phyloP scores from a whole-genome alignment of 768 basidiomycete species.

The Termitomyces sp. region DNA sequence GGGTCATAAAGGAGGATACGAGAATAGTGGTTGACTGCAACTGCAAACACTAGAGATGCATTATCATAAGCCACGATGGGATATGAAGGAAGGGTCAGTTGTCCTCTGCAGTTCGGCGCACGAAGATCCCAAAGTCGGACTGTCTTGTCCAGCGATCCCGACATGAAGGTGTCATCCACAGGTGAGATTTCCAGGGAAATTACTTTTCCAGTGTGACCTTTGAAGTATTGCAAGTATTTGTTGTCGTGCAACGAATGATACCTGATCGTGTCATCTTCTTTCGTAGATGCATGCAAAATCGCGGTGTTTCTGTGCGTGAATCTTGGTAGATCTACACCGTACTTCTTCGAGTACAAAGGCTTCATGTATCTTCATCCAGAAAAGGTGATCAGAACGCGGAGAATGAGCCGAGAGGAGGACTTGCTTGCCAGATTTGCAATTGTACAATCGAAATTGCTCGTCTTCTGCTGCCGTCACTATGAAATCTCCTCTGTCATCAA shows the following conservation, averaged over 20 bases:
- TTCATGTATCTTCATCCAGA: slow-evolving; percentile 56
- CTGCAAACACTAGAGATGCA: slow-evolving; percentile 80
- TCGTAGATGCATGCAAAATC: slow-evolving; percentile 89
- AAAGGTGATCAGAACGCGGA: slow-evolving; percentile 12
- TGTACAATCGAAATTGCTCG: slow-evolving; percentile 87
- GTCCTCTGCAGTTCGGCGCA: slow-evolving; percentile 68
- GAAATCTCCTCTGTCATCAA: slow-evolving; percentile 87
- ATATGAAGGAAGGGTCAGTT: slow-evolving; percentile 65
- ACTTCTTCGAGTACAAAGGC: slow-evolving; percentile 89
- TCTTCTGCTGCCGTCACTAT: slow-evolving; percentile 88
- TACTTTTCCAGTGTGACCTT: slow-evolving; percentile 87
- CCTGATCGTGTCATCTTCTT: slow-evolving; percentile 90
- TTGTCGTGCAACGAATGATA: slow-evolving; percentile 97
- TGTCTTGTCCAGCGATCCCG: slow-evolving; percentile 89
- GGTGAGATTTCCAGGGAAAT: slow-evolving; percentile 90
- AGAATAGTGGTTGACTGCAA: slow-evolving; percentile 76
- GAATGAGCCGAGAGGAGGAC: slow-evolving; percentile 32
- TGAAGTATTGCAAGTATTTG: slow-evolving; percentile 93
- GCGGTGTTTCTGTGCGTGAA: slow-evolving; percentile 90
- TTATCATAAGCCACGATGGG: slow-evolving; percentile 85
- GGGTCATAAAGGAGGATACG: slow-evolving; percentile 84
- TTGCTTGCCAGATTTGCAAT: slow-evolving; percentile 89
- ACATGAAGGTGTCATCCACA: slow-evolving; percentile 93
- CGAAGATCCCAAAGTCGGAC: slow-evolving; percentile 96
- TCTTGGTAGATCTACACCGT: slow-evolving; percentile 90